Evolutionary conservation across 371 early-diverging fungal genomes (phyloP), one percentile per base, ranked within the genome.

Genomic region (Capillidium heterosporum): DNA sequence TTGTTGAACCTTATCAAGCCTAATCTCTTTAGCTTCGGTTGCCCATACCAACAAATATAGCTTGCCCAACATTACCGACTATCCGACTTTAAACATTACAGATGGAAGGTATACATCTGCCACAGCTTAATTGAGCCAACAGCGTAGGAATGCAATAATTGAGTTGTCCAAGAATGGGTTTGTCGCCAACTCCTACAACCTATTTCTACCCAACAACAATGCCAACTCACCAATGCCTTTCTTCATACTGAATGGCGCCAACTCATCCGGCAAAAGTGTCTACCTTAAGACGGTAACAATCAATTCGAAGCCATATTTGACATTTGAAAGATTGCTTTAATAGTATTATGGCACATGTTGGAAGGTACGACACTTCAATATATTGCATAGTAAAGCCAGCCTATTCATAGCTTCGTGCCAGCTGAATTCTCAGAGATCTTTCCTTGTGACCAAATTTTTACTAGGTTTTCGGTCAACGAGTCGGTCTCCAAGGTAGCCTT

Each of bases 41-140:
- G n/a, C 55, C 21, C 11, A 17, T 35, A 24, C 40, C 17, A 42
- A 55, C 23, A 43, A 42, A 42, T 55, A 42, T 23, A 41, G 10
- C 15, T 10, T 15, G 27, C 43, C 55, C 24, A 43, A 39, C 8
- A 19, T 55, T 55, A 27, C 17, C 7, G 13, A n/a, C 15, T 21
- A 44, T 5, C 21, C 5, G 24, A 13, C 8, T 13, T 19, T 3
- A 15, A 29, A 42, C 23, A 42, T 55, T 21, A 23, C 10, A 21
- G 24, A 31, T 19, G 55, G 42, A 42, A 55, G 55, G 55, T 55
- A 53, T 32, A 53, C n/a, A n/a, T n/a, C n/a, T 53, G 19, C n/a
- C 35, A 39, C 13, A 35, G 5, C 19, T 13, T 35, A 40, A 40
- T 17, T 21, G 11, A 53, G 7, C 23, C 8, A 19, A 15, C 19